A percentile compares a stretch with the other conserved stretches of the same genome.
Conservation (phyloP, 345 rosid species). For the Ailanthus altissimus region DNA sequence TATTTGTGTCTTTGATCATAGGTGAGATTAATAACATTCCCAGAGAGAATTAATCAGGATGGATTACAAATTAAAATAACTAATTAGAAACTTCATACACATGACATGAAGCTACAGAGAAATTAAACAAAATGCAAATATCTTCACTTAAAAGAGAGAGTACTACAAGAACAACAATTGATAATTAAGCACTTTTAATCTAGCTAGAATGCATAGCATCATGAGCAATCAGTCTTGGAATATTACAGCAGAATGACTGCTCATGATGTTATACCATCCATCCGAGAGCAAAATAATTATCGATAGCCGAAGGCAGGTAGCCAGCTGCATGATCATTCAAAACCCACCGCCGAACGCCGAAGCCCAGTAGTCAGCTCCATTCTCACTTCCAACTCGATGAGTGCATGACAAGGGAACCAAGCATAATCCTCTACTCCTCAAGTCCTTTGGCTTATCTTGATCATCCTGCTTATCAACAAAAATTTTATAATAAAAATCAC, state of each 20-base stretch:
- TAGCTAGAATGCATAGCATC: constrained; percentile 52
- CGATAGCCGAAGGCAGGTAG: constrained; percentile 14
- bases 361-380: constrained; percentile 81
- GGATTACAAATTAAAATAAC: neutral
- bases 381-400: constrained; percentile 62
- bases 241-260: constrained; percentile 53
- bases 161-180: neutral
- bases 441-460: constrained; percentile 48
- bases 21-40: neutral
- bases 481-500: neutral
- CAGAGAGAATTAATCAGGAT: neutral
- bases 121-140: neutral
- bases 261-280: constrained; percentile 57
- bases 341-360: constrained; percentile 55
- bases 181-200: neutral
- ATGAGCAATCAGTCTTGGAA: constrained; percentile 70
- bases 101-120: neutral
- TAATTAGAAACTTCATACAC: neutral
- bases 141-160: neutral
- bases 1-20: too few relatives aligned
- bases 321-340: constrained; percentile 22
- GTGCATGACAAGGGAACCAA: constrained; percentile 77
- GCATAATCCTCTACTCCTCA: constrained; percentile 81
- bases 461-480: constrained; percentile 24
- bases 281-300: neutral